Base-by-base conservation (phyloP, 768 basidiomycete species). In the Phylloporus sp. region DNA sequence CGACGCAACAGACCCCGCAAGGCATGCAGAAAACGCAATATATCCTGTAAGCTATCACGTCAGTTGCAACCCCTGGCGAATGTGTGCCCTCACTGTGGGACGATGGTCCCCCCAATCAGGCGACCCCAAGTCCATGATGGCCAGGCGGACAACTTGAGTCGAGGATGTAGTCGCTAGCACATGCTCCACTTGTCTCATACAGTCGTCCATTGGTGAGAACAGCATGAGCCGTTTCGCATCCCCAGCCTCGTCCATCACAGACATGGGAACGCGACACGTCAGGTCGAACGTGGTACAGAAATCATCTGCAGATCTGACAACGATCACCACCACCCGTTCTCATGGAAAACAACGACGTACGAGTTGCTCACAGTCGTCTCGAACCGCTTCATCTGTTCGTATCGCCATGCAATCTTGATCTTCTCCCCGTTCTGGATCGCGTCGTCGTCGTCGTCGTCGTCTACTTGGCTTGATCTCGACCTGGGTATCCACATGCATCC, bases 381-480 rank as follows among this genome's bases (percentile, higher is more conserved):
- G 67, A 97, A 95, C 70, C 78, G 85, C 72, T 87, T 90, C 89
- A 97, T 89, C 51, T 85, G 79, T 62, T 92, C 91, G 69, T 99
- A 99, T 64, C 97, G 80, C 91, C 97, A 99, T 27, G 97, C 97
- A 60, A 99, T 98, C 73, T 89, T 95, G 57, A 95, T 88, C 60
- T 83, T 84, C 24, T 81, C 76, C 36, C 72, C 78, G 31, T 60
- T 64, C 57, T 75, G 76, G 12, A 64, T 63, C n/a, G 56, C 57
- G 29, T 58, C 61, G 27, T 52, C 61, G 31, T 74, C 72, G n/a
- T n/a, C n/a, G n/a, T n/a, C n/a, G 36, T 77, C 76, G 26, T 45
- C 45, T 10, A 51, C 22, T 13, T 47, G 49, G 28, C 26, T 44
- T 29, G 59, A 36, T 18, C 49, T 50, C 23, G 55, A 57, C 10